Evolutionary conservation across 2,329 filamentous ascomycete species (phyloP).

Genomic region (Cladophialophora psammophila): DNA sequence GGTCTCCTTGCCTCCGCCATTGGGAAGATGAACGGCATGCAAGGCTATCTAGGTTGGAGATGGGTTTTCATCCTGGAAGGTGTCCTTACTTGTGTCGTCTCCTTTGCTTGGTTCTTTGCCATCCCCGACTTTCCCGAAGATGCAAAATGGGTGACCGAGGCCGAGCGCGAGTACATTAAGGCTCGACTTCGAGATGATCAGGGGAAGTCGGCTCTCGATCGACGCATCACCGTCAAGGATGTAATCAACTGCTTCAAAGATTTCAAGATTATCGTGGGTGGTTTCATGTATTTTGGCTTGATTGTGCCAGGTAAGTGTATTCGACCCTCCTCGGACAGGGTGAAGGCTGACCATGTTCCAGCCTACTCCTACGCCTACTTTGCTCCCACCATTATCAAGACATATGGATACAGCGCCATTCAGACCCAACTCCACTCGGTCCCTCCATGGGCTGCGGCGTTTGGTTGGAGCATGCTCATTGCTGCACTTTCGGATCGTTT

Average conservation of each 20-base stretch:
- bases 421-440: slow-evolving; percentile 63
- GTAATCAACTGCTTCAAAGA: slow-evolving; percentile 72
- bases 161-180: slow-evolving; percentile 72
- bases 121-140: slow-evolving; percentile 79
- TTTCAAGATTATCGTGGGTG: slow-evolving; percentile 74
- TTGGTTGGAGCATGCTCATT: slow-evolving; percentile 45
- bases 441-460: slow-evolving; percentile 51
- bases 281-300: slow-evolving; percentile 82
- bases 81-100: slow-evolving; percentile 66
- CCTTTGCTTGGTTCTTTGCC: slow-evolving; percentile 70
- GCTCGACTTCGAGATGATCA: slow-evolving; percentile 73
- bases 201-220: slow-evolving; percentile 70
- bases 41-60: slow-evolving; percentile 64
- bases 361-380: slow-evolving; percentile 72
- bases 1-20: slow-evolving; percentile 67
- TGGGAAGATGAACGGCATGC: slow-evolving; percentile 62
- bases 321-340: neutral
- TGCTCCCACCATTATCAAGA: slow-evolving; percentile 72
- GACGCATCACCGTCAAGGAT: slow-evolving; percentile 66
- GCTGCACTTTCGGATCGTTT: slow-evolving; percentile 43
- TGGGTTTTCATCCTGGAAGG: slow-evolving; percentile 70
- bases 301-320: slow-evolving; percentile 64
- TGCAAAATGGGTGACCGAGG: slow-evolving; percentile 73
- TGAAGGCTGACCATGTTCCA: slow-evolving; percentile 9
- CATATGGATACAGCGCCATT: slow-evolving; percentile 66